Evolutionary conservation across 2,329 filamentous ascomycete species (phyloP), one percentile per base, ranked within the genome.

Genomic region (Aspergillus glaucus): DNA sequence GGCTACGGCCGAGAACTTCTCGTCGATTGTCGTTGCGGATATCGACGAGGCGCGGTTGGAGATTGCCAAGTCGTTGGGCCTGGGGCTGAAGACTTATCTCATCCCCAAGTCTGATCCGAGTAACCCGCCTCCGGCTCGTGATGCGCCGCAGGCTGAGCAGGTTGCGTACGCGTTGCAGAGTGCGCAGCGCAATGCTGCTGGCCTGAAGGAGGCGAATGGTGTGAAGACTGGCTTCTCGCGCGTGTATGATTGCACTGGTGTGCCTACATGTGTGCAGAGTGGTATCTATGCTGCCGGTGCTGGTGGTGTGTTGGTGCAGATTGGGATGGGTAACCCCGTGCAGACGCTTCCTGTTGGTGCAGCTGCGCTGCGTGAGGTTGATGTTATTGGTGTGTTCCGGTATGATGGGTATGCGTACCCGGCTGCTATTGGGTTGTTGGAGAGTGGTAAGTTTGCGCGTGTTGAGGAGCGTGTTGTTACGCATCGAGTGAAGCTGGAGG

Each of bases 1-100:
- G 52, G 75, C 76, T 1, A 76, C 75, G 43, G 72, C 78, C 4
- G 73, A 76, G 32, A 75, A 76, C 28, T 79, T 80, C 36, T 66
- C 70, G 2, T 74, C 70, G 9, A 78, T 84, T 17, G 68, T 82
- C 1, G 78, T 84, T 47, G 80, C 80, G 10, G 81, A 85, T 54
- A 83, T 84, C 41, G 79, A 84, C 58, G 68, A 66, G 8, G 74
- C 78, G 14, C 68, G 81, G 17, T 64, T 84, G 8, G 68, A 76
- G 39, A 83, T 84, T 50, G 80, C 80, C 0, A 60, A 64, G n/a
- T 58, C 56, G 4, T 61, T 75, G 8, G 61, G 59, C 0, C 59
- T 70, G 12, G 63, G 62, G 1, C 52, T 69, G 5, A 66, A 68
- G 49, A 68, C 71, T 17, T 59, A 58, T 30, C 60, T 71, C 1